Evolutionary conservation across 1,284 basidiomycete genomes (phyloP).

Genomic region (Coniferiporia sulphurascens): DNA sequence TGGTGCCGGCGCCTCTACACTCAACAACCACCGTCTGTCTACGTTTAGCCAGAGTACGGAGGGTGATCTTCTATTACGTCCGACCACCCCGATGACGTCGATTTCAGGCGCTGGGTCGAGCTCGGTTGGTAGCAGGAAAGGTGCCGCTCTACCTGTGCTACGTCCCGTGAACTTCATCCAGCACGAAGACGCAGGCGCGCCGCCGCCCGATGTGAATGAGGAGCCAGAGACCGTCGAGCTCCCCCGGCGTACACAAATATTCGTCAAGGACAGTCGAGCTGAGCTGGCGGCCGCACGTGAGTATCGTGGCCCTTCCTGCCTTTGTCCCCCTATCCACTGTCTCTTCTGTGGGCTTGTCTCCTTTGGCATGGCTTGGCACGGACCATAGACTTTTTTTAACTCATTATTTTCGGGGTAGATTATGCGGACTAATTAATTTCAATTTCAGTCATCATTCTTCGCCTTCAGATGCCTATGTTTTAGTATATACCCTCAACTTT

Average conservation of each 20-base stretch:
- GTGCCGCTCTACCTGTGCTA: slow-evolving; percentile 40
- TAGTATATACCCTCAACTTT: slow-evolving; percentile 12
- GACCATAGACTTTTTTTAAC: background rate
- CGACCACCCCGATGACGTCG: slow-evolving; percentile 31
- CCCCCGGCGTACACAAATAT: slow-evolving; percentile 76
- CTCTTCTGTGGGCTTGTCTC: background rate
- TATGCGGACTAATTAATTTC: background rate
- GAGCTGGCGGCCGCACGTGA: background rate
- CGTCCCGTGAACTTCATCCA: slow-evolving; percentile 74
- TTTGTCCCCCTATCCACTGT: background rate
- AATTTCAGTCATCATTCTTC: background rate
- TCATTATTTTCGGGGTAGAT: background rate
- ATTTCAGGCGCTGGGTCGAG: slow-evolving; percentile 24
- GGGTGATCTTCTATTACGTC: slow-evolving; percentile 36
- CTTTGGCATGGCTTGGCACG: background rate
- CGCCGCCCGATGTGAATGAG: slow-evolving; percentile 29
- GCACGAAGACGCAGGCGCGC: slow-evolving; percentile 73
- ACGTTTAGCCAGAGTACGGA: slow-evolving; percentile 13
- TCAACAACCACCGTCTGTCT: background rate
- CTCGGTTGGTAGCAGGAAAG: slow-evolving; percentile 39
- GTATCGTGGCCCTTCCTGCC: background rate
- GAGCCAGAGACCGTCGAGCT: slow-evolving; percentile 69
- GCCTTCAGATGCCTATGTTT: slow-evolving; percentile 3
- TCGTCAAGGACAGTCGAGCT: background rate
- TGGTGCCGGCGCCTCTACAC: background rate